Evolutionary conservation across 2,329 filamentous ascomycete genomes (phyloP).

Genomic region (Clarireedia monteithiana): DNA sequence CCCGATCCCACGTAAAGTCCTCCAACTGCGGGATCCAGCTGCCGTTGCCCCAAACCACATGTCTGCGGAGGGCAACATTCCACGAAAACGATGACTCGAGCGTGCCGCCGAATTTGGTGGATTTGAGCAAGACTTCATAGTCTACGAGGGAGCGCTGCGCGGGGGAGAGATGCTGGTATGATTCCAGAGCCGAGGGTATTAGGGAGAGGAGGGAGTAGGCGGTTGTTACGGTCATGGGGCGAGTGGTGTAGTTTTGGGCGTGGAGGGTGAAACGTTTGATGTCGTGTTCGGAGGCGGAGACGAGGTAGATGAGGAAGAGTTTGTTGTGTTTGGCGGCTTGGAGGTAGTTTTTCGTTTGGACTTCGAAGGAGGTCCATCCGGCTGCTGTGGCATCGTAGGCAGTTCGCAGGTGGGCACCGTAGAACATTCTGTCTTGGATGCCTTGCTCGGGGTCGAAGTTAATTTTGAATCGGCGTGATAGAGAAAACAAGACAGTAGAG

Average conservation of each 20-base stretch:
- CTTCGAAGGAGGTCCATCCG: background rate
- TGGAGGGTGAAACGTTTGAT: background rate
- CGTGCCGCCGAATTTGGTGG: constrained; percentile 3
- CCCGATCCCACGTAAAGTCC: background rate
- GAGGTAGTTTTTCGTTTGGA: constrained; percentile 2
- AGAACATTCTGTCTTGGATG: constrained; percentile 25
- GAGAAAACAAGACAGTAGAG: constrained; percentile 21
- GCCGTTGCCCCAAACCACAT: constrained; percentile 6
- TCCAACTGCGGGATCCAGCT: background rate
- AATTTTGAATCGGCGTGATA: constrained; percentile 24
- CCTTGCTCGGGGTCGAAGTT: constrained; percentile 23
- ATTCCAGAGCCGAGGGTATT: background rate
- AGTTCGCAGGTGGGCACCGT: constrained; percentile 33
- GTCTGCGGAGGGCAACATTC: constrained; percentile 1
- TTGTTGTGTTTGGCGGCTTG: constrained; percentile 6
- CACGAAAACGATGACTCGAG: background rate
- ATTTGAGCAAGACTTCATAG: background rate
- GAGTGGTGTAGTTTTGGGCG: background rate
- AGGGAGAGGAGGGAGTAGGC: background rate
- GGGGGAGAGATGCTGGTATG: background rate
- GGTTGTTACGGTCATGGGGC: background rate
- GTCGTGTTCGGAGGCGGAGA: background rate
- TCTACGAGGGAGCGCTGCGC: background rate
- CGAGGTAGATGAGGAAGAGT: background rate
- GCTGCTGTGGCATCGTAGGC: constrained; percentile 28